Percentiles rank a stretch among this genome's conserved stretches.
These are phyloP conservation scores for Citrus cavaleriei DNA, from an alignment of 345 rosid species.

Conservation along the genomic window DNA sequence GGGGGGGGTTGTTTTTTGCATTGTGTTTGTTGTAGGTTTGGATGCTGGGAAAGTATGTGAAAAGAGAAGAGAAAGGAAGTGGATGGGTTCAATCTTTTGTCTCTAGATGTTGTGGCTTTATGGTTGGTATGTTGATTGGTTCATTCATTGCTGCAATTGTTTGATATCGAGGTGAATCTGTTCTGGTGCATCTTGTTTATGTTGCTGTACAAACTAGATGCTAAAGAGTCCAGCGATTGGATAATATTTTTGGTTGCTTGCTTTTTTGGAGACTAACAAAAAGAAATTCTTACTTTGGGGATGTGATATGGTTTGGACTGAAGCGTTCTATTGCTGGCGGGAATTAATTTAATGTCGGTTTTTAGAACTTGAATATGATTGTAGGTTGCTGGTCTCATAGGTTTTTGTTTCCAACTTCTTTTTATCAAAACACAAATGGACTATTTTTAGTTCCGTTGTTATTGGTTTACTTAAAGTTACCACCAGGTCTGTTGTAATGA, in stretches of 20 bases:
- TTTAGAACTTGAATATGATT: neutral
- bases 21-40: neutral
- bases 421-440: neutral
- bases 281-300: too few relatives aligned
- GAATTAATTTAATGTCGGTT: neutral
- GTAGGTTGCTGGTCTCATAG: neutral
- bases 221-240: neutral
- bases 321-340: neutral
- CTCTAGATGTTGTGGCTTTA: neutral
- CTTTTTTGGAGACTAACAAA: neutral
- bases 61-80: neutral
- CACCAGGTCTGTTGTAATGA: neutral
- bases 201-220: neutral
- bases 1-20: neutral
- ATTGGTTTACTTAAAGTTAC: neutral
- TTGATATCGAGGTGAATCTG: neutral
- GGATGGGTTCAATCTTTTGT: neutral
- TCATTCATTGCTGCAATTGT: neutral
- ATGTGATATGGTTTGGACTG: neutral
- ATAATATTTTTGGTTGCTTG: neutral
- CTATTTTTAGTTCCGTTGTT: neutral
- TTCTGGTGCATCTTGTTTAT: neutral
- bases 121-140: neutral
- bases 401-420: neutral
- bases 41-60: too few relatives aligned